phyloP scores from a whole-genome alignment of 495 filamentous ascomycete species.

The Venustampulla echinocandica region DNA sequence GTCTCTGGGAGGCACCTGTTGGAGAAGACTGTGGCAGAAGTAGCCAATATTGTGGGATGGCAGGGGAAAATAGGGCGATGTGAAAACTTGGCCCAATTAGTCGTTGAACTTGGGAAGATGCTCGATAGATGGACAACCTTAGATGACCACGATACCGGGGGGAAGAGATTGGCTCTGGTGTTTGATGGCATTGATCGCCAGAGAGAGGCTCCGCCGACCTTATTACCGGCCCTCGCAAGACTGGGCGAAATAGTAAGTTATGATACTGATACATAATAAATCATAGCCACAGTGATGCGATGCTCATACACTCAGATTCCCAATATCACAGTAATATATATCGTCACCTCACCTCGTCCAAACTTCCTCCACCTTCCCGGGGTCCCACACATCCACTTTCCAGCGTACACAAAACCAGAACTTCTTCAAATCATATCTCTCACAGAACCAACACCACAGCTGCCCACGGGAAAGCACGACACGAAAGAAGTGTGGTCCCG shows the following conservation, averaged over 20 bases:
- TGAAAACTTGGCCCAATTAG: constrained; percentile 67
- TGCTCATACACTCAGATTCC: too few relatives aligned
- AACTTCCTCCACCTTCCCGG: constrained; percentile 62
- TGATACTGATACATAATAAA: too few relatives aligned
- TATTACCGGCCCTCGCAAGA: constrained; percentile 74
- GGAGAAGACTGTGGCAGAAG: constrained; percentile 49
- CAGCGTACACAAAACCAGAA: constrained; percentile 74
- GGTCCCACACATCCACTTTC: constrained; percentile 74
- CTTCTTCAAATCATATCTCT: constrained; percentile 61
- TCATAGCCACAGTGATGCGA: background rate
- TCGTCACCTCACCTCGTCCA: constrained; percentile 64
- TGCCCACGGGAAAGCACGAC: constrained; percentile 26
- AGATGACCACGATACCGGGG: constrained; percentile 27
- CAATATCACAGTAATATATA: constrained; percentile 65
- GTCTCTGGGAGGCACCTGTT: constrained; percentile 85
- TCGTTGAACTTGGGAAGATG: constrained; percentile 56
- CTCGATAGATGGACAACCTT: constrained; percentile 35
- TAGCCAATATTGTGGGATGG: constrained; percentile 42
- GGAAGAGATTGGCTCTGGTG: constrained; percentile 64
- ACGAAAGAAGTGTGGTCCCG: constrained; percentile 66
- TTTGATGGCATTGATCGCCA: constrained; percentile 89
- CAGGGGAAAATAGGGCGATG: constrained; percentile 43
- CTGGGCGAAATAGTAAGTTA: constrained; percentile 64
- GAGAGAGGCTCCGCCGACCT: constrained; percentile 66
- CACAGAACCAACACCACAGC: constrained; percentile 26